Base-by-base conservation (phyloP, 1,284 basidiomycete genomes). In the Ceratobasidium theobromae region DNA sequence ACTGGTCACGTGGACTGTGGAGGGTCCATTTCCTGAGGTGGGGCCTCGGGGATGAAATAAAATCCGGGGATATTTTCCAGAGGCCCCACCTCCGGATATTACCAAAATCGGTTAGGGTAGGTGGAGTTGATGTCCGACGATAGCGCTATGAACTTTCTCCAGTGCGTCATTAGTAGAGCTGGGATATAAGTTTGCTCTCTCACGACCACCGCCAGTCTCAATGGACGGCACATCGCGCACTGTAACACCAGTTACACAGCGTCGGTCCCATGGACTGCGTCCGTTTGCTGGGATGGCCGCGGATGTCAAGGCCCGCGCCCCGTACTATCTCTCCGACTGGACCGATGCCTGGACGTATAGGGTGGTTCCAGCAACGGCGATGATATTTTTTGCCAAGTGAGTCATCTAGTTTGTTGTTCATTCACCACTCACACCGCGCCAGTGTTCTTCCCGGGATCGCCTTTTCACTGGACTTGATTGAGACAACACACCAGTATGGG, bases 401-500 rank as follows among this genome's bases (percentile, higher is more conserved):
- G 84, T 73, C 55, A 43, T 53, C 66, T 49, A 51, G 16, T 9
- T 27, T 33, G 3, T 18, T 27, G 14, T 32, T 25, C 41, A 65
- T 45, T 67, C 16, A 28, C 66, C 32, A 48, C 11, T 68, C 18
- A 66, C 67, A 6, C 16, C 35, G 35, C 16, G 35, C 16, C 69
- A 88, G 87, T 69, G 87, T 95, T 25, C 82, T 96, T 51, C 94
- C 95, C 1, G 93, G 91, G 6, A 87, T 97, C 53, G 94, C 95
- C 1, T 98, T 98, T 75, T 92, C 93, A 18, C 77, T 98, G 49
- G 94, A 98, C 74, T 82, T 98, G 53, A 95, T 97, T 75, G 91
- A 96, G 75, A 95, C 93, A 0, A 93, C 93, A 1, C 82, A 86
- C 27, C 84, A 91, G 71, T 98, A 96, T 77, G 94, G 93, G 5